Evolutionary conservation across 192 early-diverging fungal species (phyloP).

Genomic region (Coemansia sp.): DNA sequence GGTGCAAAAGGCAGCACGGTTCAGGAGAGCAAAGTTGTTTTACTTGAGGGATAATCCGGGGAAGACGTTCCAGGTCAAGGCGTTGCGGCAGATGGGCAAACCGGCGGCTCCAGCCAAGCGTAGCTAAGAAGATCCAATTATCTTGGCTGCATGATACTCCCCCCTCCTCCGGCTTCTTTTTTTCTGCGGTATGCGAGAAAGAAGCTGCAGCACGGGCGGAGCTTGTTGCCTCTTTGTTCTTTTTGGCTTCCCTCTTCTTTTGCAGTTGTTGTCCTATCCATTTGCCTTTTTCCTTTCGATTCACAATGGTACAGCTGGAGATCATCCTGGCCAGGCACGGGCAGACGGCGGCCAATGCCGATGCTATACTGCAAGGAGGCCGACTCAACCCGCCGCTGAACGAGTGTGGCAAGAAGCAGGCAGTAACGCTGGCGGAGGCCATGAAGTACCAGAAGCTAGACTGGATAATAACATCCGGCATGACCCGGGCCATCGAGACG

Average conservation of each 20-base stretch:
- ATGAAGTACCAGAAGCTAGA: conserved; percentile 23
- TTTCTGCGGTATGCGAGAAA: no score
- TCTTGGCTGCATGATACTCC: not conserved
- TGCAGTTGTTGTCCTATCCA: not conserved
- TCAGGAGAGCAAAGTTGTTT: conserved; percentile 68
- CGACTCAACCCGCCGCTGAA: conserved; percentile 26
- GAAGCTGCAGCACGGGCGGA: no score
- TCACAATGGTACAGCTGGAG: conserved; percentile 8
- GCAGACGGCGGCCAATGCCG: conserved; percentile 37
- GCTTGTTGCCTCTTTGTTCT: no score
- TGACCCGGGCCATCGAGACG: conserved; percentile 34
- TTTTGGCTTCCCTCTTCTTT: not conserved
- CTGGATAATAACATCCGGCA: conserved; percentile 30
- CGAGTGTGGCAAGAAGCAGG: conserved; percentile 22
- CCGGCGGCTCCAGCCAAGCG: conserved; percentile 1
- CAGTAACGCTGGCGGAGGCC: conserved; percentile 16
- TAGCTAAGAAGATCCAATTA: not conserved
- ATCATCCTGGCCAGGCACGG: conserved; percentile 39
- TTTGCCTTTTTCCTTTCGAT: not conserved
- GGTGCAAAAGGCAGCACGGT: conserved; percentile 54
- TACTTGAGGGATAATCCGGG: conserved; percentile 74
- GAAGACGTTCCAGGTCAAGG: conserved; percentile 58
- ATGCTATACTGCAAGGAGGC: conserved; percentile 27
- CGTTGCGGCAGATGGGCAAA: conserved; percentile 30
- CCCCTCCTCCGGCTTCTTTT: not conserved